phyloP scores from a whole-genome alignment of 768 basidiomycete species.

The Pisolithus microcarpus region DNA sequence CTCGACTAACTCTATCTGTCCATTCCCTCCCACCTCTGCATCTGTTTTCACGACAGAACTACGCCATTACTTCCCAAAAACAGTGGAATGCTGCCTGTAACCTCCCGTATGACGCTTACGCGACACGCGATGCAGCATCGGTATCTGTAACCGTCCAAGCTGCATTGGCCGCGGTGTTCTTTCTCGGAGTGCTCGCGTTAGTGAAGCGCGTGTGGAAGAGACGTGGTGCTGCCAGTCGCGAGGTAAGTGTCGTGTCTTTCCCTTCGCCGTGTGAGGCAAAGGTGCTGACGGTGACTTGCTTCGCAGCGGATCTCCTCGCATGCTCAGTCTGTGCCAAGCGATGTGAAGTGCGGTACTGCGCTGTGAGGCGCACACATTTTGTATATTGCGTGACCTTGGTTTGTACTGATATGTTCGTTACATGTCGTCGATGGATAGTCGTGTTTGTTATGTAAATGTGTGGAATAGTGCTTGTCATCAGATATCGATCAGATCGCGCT shows the following conservation, averaged over 20 bases:
- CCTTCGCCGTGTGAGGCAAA: too few species aligned
- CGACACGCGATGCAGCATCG: constrained; percentile 19
- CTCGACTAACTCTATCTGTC: neutral
- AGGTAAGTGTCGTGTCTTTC: constrained; percentile 20
- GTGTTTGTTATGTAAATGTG: too few species aligned
- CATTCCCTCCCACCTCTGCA: neutral
- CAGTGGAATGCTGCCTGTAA: constrained; percentile 40
- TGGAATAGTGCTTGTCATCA: too few species aligned
- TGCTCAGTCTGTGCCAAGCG: too few species aligned
- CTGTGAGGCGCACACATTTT: too few species aligned
- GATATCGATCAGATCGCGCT: too few species aligned
- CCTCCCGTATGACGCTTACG: constrained; percentile 23
- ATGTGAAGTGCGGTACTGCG: too few species aligned
- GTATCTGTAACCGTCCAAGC: constrained; percentile 25
- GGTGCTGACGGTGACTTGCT: too few species aligned
- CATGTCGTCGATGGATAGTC: too few species aligned
- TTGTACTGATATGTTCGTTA: too few species aligned
- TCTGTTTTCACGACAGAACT: constrained; percentile 26
- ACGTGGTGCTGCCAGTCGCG: constrained; percentile 28
- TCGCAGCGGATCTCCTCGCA: too few species aligned
- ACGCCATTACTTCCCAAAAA: constrained; percentile 37
- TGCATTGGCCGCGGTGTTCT: constrained; percentile 30
- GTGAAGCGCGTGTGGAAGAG: constrained; percentile 28
- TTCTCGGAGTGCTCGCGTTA: constrained; percentile 26
- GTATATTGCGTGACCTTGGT: too few species aligned